Base-by-base conservation (phyloP, 495 filamentous ascomycete genomes). In the Daldinia childiae region DNA sequence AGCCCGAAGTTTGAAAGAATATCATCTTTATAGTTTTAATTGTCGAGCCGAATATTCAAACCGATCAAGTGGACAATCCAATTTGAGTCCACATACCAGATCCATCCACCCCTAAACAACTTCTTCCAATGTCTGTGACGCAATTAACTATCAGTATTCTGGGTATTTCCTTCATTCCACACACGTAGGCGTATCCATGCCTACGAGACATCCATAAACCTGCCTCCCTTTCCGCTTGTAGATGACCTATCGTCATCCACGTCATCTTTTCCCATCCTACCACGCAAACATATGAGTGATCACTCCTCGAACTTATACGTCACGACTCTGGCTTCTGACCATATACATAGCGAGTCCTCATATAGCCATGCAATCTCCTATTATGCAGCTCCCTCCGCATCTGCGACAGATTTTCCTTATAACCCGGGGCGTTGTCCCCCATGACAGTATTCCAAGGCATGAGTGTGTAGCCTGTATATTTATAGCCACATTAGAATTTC, bases 301-400 rank as follows among this genome's bases (percentile, higher is more conserved):
- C 41, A 21, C 26, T 15, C 50, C 24, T 29, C 19, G 15, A 30
- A 17, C n/a, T 21, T 21, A 21, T 36, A 34, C 32, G 8, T 19
- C 3, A 38, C 7, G 19, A 15, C 15, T 55, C 36, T 1, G 48
- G 68, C 36, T 75, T 75, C 36, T 55, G 69, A 5, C 61, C 73
- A 50, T 54, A 75, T 11, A 75, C 73, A n/a, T 55, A 69, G 14
- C 64, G 65, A 51, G 57, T 57, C n/a, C 38, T 30, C 69, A 75
- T 75, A 32, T 75, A 75, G n/a, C 64, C 64, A 48, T 75, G 73
- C 2, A 72, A 60, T 24, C 38, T 68, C 57, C 48, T 65, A 58
- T 68, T 75, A 27, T 36, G 21, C 19, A 75, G 29, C 45, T 71
- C 73, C 36, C 39, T 57, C 11, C 62, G 58, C 69, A 75, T 69